Percentiles rank a stretch among this genome's conserved stretches.
Conservation (phyloP, 768 basidiomycete genomes). For the Pulveroboletus sp. region DNA sequence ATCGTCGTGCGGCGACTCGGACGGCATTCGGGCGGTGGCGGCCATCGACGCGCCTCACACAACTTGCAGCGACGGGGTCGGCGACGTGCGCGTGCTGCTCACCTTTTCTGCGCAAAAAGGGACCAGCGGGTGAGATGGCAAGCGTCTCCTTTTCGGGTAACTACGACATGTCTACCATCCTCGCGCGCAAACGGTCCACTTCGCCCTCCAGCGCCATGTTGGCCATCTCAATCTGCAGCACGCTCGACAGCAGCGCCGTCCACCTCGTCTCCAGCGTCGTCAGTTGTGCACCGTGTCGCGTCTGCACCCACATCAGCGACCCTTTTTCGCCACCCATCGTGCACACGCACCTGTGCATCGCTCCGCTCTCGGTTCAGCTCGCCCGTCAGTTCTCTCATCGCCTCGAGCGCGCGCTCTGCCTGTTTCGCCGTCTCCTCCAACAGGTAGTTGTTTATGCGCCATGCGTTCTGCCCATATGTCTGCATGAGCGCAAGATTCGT, state of each 20-base stretch:
- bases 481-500: constrained; percentile 81
- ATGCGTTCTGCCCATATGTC: constrained; percentile 87
- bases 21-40: constrained; percentile 51
- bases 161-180: constrained; percentile 56
- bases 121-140: too few species aligned
- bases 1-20: constrained; percentile 37
- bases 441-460: constrained; percentile 88
- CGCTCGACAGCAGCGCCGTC: constrained; percentile 89
- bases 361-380: constrained; percentile 89
- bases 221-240: constrained; percentile 94
- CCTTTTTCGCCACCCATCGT: too few species aligned
- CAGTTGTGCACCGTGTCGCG: constrained; percentile 74
- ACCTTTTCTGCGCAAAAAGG: too few species aligned
- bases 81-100: not conserved
- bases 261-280: constrained; percentile 82
- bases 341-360: constrained; percentile 82
- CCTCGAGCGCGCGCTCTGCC: constrained; percentile 70
- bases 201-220: constrained; percentile 86
- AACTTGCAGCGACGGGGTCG: not conserved
- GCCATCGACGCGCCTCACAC: constrained; percentile 75
- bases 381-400: constrained; percentile 72
- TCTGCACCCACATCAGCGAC: constrained; percentile 42
- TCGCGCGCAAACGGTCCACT: constrained; percentile 56
- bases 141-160: constrained; percentile 28
- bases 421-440: constrained; percentile 75